phyloP scores from a whole-genome alignment of 495 filamentous ascomycete species.

The Penicillium angulare region DNA sequence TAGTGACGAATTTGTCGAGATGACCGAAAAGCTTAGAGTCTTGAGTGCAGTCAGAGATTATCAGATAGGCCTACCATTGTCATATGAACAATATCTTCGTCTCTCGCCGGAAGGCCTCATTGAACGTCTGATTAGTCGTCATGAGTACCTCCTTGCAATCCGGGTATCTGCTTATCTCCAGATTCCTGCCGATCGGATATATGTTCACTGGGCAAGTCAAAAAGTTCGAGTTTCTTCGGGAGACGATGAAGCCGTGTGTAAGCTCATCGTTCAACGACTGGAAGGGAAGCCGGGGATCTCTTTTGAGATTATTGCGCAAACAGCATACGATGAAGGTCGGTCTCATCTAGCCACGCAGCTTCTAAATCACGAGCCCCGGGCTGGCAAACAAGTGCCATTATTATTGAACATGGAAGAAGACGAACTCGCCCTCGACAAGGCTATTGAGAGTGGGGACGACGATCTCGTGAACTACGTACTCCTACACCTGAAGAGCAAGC shows the following conservation, averaged over 20 bases:
- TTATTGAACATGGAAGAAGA: conserved; percentile 95
- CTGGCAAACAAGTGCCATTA: conserved; percentile 93
- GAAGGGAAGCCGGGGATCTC: conserved; percentile 87
- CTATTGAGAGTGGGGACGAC: conserved; percentile 91
- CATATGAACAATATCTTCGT: conserved; percentile 85
- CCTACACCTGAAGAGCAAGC: conserved; percentile 83
- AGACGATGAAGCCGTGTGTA: conserved; percentile 85
- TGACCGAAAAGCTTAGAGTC: conserved; percentile 91
- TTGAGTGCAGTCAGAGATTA: conserved; percentile 90
- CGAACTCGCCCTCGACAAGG: conserved; percentile 92
- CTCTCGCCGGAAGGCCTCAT: conserved; percentile 86
- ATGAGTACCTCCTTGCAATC: conserved; percentile 89
- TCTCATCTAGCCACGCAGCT: conserved; percentile 82
- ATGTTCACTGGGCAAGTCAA: conserved; percentile 93
- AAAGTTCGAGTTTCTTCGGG: conserved; percentile 85
- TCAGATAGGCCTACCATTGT: conserved; percentile 85
- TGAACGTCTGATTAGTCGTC: conserved; percentile 78
- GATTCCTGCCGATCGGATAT: conserved; percentile 84
- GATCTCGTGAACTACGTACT: conserved; percentile 90
- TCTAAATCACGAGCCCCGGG: conserved; percentile 88
- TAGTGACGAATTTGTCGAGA: conserved; percentile 97
- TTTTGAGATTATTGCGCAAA: conserved; percentile 87
- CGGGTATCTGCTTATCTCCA: conserved; percentile 85
- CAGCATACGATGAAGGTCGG: conserved; percentile 95
- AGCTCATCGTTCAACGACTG: conserved; percentile 81